phyloP scores from a whole-genome alignment of 805 yeast species.

The Candida glaebosa region DNA sequence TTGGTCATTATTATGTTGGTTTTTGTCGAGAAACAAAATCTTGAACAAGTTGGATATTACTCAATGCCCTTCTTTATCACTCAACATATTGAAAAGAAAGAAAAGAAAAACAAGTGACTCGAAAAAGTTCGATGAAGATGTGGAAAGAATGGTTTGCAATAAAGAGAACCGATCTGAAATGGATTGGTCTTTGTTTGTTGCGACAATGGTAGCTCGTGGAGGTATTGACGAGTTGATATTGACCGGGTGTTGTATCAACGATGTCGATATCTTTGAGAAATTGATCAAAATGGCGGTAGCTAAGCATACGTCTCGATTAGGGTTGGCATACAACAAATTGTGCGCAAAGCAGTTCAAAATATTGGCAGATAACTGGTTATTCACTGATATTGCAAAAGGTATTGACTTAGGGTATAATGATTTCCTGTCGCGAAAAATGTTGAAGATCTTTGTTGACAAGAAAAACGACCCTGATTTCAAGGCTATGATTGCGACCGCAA shows the following conservation, averaged over 20 bases:
- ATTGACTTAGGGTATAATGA: slow-evolving; percentile 85
- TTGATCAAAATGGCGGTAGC: slow-evolving; percentile 56
- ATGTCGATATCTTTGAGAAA: slow-evolving; percentile 51
- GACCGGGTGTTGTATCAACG: slow-evolving; percentile 69
- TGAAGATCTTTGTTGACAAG: slow-evolving; percentile 36
- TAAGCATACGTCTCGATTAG: slow-evolving; percentile 57
- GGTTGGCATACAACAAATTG: slow-evolving; percentile 74
- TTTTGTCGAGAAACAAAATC: slow-evolving; percentile 59
- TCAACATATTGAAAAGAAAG: slow-evolving; percentile 39
- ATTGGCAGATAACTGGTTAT: slow-evolving; percentile 56
- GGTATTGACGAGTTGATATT: slow-evolving; percentile 78
- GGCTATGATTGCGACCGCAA: slow-evolving; percentile 16
- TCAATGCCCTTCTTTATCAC: slow-evolving; percentile 53
- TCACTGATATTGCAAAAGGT: slow-evolving; percentile 52
- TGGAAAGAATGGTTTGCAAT: slow-evolving; percentile 44
- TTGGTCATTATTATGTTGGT: slow-evolving; percentile 79
- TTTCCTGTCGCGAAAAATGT: slow-evolving; percentile 35
- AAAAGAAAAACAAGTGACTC: slow-evolving; percentile 13
- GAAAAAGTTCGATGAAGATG: slow-evolving; percentile 23
- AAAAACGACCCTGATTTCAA: slow-evolving; percentile 16
- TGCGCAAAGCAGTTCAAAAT: slow-evolving; percentile 54
- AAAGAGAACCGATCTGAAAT: slow-evolving; percentile 60
- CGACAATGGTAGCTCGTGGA: slow-evolving; percentile 63
- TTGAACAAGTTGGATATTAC: slow-evolving; percentile 65
- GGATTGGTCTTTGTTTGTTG: slow-evolving; percentile 80